phyloP scores from a whole-genome alignment of 768 basidiomycete genomes.

The Flagelloscypha sp. region DNA sequence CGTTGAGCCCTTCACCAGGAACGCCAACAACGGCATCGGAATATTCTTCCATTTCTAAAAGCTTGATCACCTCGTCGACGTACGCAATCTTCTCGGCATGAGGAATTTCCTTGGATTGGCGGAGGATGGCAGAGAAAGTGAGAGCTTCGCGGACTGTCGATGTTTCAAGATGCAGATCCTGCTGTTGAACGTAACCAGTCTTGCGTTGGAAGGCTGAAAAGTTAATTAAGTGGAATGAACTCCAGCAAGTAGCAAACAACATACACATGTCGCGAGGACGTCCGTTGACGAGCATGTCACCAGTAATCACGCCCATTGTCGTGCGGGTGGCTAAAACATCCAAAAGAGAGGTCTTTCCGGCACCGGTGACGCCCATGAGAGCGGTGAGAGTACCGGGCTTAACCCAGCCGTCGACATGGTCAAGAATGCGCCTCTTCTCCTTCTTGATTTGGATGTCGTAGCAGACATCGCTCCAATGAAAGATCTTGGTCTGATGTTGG shows the following conservation, averaged over 20 bases:
- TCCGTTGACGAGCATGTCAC: conserved; percentile 37
- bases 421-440: conserved; percentile 22
- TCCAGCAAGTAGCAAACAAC: too few species aligned
- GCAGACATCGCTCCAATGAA: conserved; percentile 38
- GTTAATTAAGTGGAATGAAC: too few species aligned
- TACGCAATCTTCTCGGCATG: conserved; percentile 36
- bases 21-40: conserved; percentile 41
- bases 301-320: conserved; percentile 39
- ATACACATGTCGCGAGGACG: conserved; percentile 20
- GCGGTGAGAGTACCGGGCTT: conserved; percentile 44
- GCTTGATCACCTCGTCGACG: conserved; percentile 37
- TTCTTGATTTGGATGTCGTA: conserved; percentile 28
- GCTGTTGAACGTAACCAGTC: conserved; percentile 41
- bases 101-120: conserved; percentile 32
- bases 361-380: conserved; percentile 27
- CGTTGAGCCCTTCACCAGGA: conserved; percentile 24
- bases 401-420: conserved; percentile 41
- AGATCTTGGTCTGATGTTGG: conserved; percentile 23
- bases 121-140: conserved; percentile 36
- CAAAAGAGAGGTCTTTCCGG: conserved; percentile 29
- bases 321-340: conserved; percentile 40
- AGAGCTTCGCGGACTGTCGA: conserved; percentile 43
- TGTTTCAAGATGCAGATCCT: conserved; percentile 39
- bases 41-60: conserved; percentile 38
- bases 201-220: conserved; percentile 36